phyloP scores from a whole-genome alignment of 805 yeast genomes.

The Saccharomycopsis sp. region DNA sequence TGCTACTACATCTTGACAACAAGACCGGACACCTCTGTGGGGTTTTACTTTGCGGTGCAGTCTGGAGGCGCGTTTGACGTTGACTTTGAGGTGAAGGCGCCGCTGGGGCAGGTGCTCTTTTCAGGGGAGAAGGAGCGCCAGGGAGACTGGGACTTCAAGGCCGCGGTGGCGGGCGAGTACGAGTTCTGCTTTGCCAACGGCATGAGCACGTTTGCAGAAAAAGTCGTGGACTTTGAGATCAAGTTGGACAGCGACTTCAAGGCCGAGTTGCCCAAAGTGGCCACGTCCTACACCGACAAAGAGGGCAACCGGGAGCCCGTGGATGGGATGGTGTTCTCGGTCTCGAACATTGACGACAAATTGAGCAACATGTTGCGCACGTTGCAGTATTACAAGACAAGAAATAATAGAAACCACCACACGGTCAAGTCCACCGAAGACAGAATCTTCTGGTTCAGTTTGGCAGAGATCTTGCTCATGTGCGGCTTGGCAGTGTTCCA shows the following conservation, averaged over 20 bases:
- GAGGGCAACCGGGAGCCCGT: slow-evolving; percentile 18
- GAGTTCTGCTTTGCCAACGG: slow-evolving; percentile 79
- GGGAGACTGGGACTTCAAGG: slow-evolving; percentile 70
- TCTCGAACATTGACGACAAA: slow-evolving; percentile 50
- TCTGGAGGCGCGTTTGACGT: slow-evolving; percentile 74
- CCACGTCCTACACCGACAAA: slow-evolving; percentile 10
- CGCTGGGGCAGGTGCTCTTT: slow-evolving; percentile 45
- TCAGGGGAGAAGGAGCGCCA: slow-evolving; percentile 57
- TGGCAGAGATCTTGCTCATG: slow-evolving; percentile 55
- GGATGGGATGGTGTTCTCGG: slow-evolving; percentile 31
- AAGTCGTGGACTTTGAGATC: slow-evolving; percentile 78
- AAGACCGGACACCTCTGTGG: slow-evolving; percentile 48
- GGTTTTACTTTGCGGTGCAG: slow-evolving; percentile 78
- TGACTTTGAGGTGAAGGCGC: slow-evolving; percentile 52
- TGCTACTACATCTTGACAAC: slow-evolving; percentile 68
- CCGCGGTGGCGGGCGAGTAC: slow-evolving; percentile 66
- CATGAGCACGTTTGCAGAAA: slow-evolving; percentile 74
- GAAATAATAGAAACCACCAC: slow-evolving; percentile 82
- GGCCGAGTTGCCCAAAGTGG: slow-evolving; percentile 50
- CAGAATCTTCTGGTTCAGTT: slow-evolving; percentile 57
- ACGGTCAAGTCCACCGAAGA: slow-evolving; percentile 59
- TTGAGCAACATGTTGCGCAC: slow-evolving; percentile 47
- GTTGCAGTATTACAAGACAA: slow-evolving; percentile 75
- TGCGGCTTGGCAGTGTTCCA: slow-evolving; percentile 64
- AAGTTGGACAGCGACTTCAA: slow-evolving; percentile 39